Base-by-base conservation (phyloP, 805 yeast species). In the Ogataea corticis region DNA sequence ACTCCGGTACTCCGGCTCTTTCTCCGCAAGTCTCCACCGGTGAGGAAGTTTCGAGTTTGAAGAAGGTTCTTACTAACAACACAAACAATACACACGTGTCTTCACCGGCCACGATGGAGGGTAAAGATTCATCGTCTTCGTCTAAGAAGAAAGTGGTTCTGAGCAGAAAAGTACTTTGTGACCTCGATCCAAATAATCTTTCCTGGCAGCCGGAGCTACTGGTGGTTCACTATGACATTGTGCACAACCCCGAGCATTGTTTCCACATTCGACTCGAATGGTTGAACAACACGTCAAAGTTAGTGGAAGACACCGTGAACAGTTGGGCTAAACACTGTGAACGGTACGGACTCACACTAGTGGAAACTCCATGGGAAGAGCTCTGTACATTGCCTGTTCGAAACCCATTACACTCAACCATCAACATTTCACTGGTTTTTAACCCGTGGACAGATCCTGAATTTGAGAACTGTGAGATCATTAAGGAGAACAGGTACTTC, bases 241-340 rank as follows among this genome's bases (percentile, higher is more conserved):
- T 91, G 3, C 97, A 90, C 62, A 92, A 91, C 59, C 97, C 97
- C 0, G 92, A 87, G 54, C 96, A 91, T 57, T 91, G 97, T 60
- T 94, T 83, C 69, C 98, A 92, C 59, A 76, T 94, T 27, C 72
- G 96, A 38, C 64, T 92, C 12, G 97, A 94, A 61, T 94, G 99
- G 99, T 68, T 92, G 27, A 88, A 86, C 49, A 82, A 96, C 0
- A 89, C 98, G 0, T 85, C 96, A 2, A 87, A 86, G 59, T 69
- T 87, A 27, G 80, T 88, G 40, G 97, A 90, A 47, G 96, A 90
- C 52, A 71, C 86, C 11, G 73, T 90, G 34, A 80, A 75, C 35
- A 76, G 80, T 38, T 85, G 97, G 87, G 79, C 89, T 0, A 75
- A 96, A 45, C 71, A 84, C 38, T 88, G 96, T 56, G 96, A 89